Percentiles rank a stretch among this genome's conserved stretches.
Conservation (phyloP, 306 rosid genomes). For the Oxytropis ochrocephala region DNA sequence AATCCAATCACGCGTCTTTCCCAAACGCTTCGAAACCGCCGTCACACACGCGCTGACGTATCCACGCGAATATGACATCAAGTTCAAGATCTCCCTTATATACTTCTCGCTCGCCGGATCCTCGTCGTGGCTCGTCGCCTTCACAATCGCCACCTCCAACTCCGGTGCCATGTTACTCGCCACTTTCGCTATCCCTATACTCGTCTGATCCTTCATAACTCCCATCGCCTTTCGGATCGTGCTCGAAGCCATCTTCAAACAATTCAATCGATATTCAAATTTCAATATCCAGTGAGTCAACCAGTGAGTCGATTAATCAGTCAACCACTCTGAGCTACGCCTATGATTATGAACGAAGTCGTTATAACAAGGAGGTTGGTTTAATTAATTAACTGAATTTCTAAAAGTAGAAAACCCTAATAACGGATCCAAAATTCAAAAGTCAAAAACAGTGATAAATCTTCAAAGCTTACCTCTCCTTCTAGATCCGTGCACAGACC, state of each 20-base stretch:
- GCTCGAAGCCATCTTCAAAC: slow-evolving; percentile 57
- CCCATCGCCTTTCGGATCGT: slow-evolving; percentile 98
- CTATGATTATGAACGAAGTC: background rate
- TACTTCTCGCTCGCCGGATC: slow-evolving; percentile 92
- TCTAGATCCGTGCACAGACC: slow-evolving; percentile 38
- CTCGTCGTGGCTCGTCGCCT: slow-evolving; percentile 91
- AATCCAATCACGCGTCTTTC: slow-evolving; percentile 97
- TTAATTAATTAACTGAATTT: background rate
- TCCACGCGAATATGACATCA: slow-evolving; percentile 74
- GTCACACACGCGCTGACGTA: slow-evolving; percentile 69
- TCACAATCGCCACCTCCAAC: slow-evolving; percentile 89
- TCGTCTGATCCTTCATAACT: slow-evolving; percentile 96
- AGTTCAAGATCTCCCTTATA: slow-evolving; percentile 60
- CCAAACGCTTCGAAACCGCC: slow-evolving; percentile 74
- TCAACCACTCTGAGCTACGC: background rate
- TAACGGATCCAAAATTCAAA: background rate
- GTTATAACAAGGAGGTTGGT: background rate
- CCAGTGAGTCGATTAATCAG: background rate
- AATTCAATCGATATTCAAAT: background rate
- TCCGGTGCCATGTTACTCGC: slow-evolving; percentile 95
- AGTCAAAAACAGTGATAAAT: background rate
- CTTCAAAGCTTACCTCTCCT: background rate
- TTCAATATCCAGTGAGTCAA: background rate
- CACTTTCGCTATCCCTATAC: slow-evolving; percentile 94
- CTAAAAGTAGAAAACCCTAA: slow-evolving; percentile 14